Evolutionary conservation across 2,329 filamentous ascomycete genomes (phyloP).

Genomic region (Monosporascus sp.): DNA sequence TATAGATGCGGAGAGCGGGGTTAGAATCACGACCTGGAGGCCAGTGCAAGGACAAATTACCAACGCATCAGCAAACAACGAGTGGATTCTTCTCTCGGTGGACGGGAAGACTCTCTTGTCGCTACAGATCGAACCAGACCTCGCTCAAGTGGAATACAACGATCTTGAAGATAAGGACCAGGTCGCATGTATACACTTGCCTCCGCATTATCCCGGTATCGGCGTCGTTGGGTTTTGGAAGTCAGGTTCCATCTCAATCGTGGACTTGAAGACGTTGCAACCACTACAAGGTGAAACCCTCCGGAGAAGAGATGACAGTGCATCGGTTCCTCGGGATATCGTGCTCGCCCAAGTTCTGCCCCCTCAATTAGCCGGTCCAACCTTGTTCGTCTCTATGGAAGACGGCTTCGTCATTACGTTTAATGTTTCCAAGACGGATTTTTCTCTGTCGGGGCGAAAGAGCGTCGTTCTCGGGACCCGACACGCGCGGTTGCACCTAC

Average conservation of each 20-base stretch:
- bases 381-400: slow-evolving; percentile 83
- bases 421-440: slow-evolving; percentile 57
- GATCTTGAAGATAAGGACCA: slow-evolving; percentile 64
- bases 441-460: slow-evolving; percentile 65
- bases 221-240: slow-evolving; percentile 87
- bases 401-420: slow-evolving; percentile 89
- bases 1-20: slow-evolving; percentile 53
- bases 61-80: slow-evolving; percentile 68
- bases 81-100: slow-evolving; percentile 66
- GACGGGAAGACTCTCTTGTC: slow-evolving; percentile 69
- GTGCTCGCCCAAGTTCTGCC: slow-evolving; percentile 74
- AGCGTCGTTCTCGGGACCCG: slow-evolving; percentile 81
- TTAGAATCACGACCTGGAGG: slow-evolving; percentile 55
- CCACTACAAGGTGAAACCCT: slow-evolving; percentile 61
- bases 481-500: slow-evolving; percentile 72
- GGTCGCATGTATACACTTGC: slow-evolving; percentile 77
- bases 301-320: slow-evolving; percentile 55
- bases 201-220: slow-evolving; percentile 55
- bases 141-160: slow-evolving; percentile 55
- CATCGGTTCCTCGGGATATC: slow-evolving; percentile 78
- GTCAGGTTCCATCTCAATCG: slow-evolving; percentile 70
- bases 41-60: slow-evolving; percentile 59
- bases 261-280: slow-evolving; percentile 62
- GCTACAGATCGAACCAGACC: slow-evolving; percentile 55
- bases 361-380: slow-evolving; percentile 52